phyloP scores from a whole-genome alignment of 1,284 basidiomycete species.

The Pseudozyma sp. region DNA sequence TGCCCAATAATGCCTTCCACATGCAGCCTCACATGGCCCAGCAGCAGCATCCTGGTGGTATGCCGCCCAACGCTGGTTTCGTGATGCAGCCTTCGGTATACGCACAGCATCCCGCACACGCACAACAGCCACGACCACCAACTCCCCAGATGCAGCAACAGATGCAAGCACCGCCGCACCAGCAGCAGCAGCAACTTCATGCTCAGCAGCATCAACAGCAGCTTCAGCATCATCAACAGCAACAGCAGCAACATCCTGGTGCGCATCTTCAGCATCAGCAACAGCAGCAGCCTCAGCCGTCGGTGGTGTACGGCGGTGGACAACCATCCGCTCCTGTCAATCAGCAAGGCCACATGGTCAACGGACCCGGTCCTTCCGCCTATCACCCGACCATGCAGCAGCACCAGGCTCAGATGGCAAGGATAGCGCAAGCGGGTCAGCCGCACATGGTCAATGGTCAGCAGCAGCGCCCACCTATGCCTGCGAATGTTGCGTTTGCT shows the following conservation, averaged over 20 bases:
- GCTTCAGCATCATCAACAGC: conserved; percentile 14
- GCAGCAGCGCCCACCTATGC: conserved; percentile 30
- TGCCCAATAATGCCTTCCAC: conserved; percentile 46
- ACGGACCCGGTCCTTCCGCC: conserved; percentile 24
- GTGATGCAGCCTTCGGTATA: conserved; percentile 34
- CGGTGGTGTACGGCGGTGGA: conserved; percentile 22
- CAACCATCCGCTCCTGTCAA: conserved; percentile 4
- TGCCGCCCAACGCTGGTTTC: conserved; percentile 16
- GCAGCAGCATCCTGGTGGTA: conserved; percentile 29
- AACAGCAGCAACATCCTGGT: conserved; percentile 8
- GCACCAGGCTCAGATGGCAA: conserved; percentile 46
- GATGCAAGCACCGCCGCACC: conserved; percentile 20
- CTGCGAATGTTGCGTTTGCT: conserved; percentile 25
- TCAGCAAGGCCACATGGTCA: conserved; percentile 25
- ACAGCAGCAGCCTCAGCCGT: conserved; percentile 22
- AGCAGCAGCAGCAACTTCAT: conserved; percentile 18
- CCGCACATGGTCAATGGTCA: conserved; percentile 35
- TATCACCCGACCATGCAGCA: conserved; percentile 51
- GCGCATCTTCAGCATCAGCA: conserved; percentile 12
- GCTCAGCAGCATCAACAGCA: conserved; percentile 12
- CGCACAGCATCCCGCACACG: conserved; percentile 26
- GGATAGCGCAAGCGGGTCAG: conserved; percentile 38
- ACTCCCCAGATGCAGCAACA: conserved; percentile 25
- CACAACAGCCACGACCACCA: conserved; percentile 22
- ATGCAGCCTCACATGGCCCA: conserved; percentile 36